Evolutionary conservation across 1,284 basidiomycete species (phyloP).

Genomic region (Phellopilus nigrolimitatus): DNA sequence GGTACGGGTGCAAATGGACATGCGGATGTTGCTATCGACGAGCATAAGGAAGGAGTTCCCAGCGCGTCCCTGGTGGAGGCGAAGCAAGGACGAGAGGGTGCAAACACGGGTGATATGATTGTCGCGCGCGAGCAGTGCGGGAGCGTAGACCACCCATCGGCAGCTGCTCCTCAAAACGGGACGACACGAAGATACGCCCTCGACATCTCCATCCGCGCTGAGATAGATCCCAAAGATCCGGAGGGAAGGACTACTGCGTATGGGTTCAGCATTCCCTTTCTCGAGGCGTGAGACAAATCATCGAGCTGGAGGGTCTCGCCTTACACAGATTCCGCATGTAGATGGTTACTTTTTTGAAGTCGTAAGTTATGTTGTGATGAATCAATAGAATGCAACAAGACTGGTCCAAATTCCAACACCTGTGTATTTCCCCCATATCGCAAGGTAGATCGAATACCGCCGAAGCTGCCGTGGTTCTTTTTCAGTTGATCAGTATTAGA

Average conservation of each 20-base stretch:
- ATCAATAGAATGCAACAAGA: no score
- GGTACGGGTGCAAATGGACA: not conserved
- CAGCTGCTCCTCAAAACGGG: conserved; percentile 21
- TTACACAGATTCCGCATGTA: not conserved
- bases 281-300: conserved; percentile 17
- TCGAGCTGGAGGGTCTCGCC: not conserved
- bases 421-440: no score
- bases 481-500: no score
- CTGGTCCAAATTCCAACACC: no score
- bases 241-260: conserved; percentile 25
- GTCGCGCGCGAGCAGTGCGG: conserved; percentile 23
- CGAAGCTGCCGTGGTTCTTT: no score
- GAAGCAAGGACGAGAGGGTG: not conserved
- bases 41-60: not conserved
- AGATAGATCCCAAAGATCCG: conserved; percentile 24
- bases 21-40: not conserved
- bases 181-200: conserved; percentile 24
- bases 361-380: not conserved
- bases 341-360: not conserved
- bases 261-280: conserved; percentile 24
- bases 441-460: no score
- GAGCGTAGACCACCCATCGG: conserved; percentile 22
- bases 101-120: conserved; percentile 19
- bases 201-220: conserved; percentile 23
- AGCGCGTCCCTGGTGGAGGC: not conserved